A percentile compares a stretch with the other conserved stretches of the same genome.
These are phyloP conservation scores for Calamus simplicifolius DNA, from an alignment of 176 grass and related monocot genomes.

Conservation along the genomic window DNA sequence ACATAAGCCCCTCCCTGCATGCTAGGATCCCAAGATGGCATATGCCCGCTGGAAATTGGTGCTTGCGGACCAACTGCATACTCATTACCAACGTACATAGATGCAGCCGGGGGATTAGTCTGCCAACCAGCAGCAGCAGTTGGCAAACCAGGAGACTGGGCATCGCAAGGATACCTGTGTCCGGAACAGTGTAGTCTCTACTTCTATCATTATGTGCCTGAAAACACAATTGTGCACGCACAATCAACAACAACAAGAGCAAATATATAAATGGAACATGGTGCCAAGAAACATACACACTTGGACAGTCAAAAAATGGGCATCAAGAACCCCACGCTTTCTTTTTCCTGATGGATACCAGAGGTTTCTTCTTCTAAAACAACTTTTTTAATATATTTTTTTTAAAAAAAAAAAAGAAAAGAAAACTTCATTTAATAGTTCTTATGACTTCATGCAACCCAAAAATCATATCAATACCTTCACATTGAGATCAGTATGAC, in stretches of 20 bases:
- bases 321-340: neutral
- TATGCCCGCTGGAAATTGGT: constrained; percentile 20
- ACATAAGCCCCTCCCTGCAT: constrained; percentile 22
- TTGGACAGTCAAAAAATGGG: constrained; percentile 1
- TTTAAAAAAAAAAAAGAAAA: no score
- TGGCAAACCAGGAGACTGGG: constrained; percentile 38
- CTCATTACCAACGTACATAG: constrained; percentile 18
- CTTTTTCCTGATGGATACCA: neutral
- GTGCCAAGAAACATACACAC: neutral
- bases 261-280: neutral
- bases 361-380: neutral
- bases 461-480: constrained; percentile 80
- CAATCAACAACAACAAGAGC: neutral
- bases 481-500: constrained; percentile 99
- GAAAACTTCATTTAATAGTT: neutral
- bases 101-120: constrained; percentile 32
- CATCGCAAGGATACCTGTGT: constrained; percentile 30
- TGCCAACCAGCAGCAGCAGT: constrained; percentile 42
- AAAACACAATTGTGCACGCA: neutral
- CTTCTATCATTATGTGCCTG: constrained; percentile 95
- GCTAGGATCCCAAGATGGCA: constrained; percentile 44
- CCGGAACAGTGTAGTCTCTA: constrained; percentile 85
- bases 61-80: neutral
- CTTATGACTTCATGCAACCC: constrained; percentile 19
- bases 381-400: neutral